Evolutionary conservation across 352 stramenopile genomes (phyloP).

Genomic region (Globisporangium radiosum): DNA sequence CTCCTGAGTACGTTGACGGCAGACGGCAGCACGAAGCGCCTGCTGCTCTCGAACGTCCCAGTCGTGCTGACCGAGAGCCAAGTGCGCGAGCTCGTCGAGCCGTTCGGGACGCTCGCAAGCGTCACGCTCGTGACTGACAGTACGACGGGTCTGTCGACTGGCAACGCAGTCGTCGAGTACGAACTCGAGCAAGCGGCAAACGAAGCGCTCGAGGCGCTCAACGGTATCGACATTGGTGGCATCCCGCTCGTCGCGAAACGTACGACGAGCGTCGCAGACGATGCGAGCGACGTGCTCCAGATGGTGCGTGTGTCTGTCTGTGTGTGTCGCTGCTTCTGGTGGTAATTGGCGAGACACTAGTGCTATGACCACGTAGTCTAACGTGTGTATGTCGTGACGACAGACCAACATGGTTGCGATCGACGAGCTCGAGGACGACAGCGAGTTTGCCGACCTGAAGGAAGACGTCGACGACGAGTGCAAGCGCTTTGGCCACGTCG

Average conservation of each 20-base stretch:
- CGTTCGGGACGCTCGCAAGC: conserved; percentile 68
- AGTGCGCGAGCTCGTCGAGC: conserved; percentile 78
- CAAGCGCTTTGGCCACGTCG: conserved; percentile 77
- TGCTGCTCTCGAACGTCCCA: conserved; percentile 83
- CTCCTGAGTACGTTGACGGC: conserved; percentile 5
- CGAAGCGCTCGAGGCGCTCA: conserved; percentile 60
- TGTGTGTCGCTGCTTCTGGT: not conserved
- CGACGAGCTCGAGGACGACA: conserved; percentile 81
- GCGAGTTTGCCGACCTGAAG: conserved; percentile 82
- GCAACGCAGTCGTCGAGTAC: conserved; percentile 80
- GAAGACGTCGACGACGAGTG: conserved; percentile 88
- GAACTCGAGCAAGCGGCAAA: conserved; percentile 46
- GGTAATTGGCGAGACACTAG: no score
- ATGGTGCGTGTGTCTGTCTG: conserved; percentile 37
- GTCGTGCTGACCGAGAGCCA: conserved; percentile 67
- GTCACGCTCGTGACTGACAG: conserved; percentile 63
- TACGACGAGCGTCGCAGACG: conserved; percentile 20
- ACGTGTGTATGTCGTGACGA: not conserved
- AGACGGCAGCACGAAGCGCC: conserved; percentile 25
- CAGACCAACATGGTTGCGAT: conserved; percentile 83
- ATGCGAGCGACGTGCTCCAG: conserved; percentile 56
- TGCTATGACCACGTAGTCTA: no score
- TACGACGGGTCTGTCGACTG: conserved; percentile 38
- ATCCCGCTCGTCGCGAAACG: conserved; percentile 58
- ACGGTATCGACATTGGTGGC: conserved; percentile 73